Conservation (phyloP, 129 eudicot genomes). For the Cynara cardunculus region DNA sequence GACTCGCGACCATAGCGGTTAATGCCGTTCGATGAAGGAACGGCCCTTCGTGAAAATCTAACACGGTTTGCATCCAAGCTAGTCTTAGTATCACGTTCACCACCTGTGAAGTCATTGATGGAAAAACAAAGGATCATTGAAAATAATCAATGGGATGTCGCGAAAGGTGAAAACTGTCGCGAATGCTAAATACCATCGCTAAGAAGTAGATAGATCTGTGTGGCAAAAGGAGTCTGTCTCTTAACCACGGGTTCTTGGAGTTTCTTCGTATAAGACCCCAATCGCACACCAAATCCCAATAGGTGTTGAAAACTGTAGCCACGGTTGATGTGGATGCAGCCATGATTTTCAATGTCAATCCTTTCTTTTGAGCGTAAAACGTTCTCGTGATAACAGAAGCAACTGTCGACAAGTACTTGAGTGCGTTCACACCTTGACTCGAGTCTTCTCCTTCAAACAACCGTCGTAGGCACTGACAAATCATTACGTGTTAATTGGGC, state of each 20-base stretch:
- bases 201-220: conserved; percentile 45
- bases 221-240: conserved; percentile 50
- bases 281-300: conserved; percentile 71
- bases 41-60: conserved; percentile 47
- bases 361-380: conserved; percentile 30
- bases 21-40: conserved; percentile 48
- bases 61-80: conserved; percentile 62
- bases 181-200: conserved; percentile 37
- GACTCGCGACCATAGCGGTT: conserved; percentile 40
- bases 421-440: conserved; percentile 43
- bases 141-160: background rate
- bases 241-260: conserved; percentile 50
- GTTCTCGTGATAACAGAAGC: conserved; percentile 55
- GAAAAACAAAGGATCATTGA: background rate
- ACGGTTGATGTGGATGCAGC: conserved; percentile 46
- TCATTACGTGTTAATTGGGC: background rate
- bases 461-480: conserved; percentile 48
- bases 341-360: conserved; percentile 30
- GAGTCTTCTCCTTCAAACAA: conserved; percentile 47
- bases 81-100: conserved; percentile 56
- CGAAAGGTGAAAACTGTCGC: background rate
- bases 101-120: conserved; percentile 25
- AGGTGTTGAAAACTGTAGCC: conserved; percentile 49
- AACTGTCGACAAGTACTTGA: conserved; percentile 55
- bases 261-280: conserved; percentile 59